These are phyloP conservation scores for Massarina eburnea DNA, from an alignment of 2,329 filamentous ascomycete genomes.

Conservation along the genomic window DNA sequence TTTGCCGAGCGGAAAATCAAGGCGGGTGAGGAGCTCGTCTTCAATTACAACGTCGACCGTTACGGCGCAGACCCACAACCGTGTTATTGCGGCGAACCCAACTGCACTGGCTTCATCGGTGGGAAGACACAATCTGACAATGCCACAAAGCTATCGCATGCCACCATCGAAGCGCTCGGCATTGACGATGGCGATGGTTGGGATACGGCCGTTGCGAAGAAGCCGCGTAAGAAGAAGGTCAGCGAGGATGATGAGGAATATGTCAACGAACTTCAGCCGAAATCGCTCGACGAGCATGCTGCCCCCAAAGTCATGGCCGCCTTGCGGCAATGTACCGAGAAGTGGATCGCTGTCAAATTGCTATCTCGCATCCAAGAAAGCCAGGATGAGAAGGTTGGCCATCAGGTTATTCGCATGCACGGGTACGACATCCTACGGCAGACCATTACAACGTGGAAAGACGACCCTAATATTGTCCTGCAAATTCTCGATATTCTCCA, in stretches of 20 bases:
- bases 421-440: conserved; percentile 94
- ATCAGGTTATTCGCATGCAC: conserved; percentile 92
- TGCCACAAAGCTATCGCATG: conserved; percentile 84
- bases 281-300: conserved; percentile 75
- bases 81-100: conserved; percentile 92
- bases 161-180: conserved; percentile 90
- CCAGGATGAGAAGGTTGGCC: conserved; percentile 82
- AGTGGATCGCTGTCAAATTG: conserved; percentile 97
- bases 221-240: conserved; percentile 87
- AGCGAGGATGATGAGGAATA: conserved; percentile 95
- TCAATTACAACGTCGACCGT: conserved; percentile 99
- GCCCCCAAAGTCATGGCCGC: conserved; percentile 95
- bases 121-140: conserved; percentile 97
- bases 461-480: conserved; percentile 86
- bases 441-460: conserved; percentile 78
- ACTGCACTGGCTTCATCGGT: conserved; percentile 95
- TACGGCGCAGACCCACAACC: conserved; percentile 96
- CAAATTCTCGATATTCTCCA: conserved; percentile 90
- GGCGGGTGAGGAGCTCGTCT: conserved; percentile 91
- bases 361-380: conserved; percentile 84
- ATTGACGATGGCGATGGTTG: conserved; percentile 91
- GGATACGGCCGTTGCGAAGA: conserved; percentile 88
- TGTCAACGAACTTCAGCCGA: conserved; percentile 82
- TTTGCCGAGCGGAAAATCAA: conserved; percentile 85
- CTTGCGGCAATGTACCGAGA: conserved; percentile 97